A percentile compares a stretch with the other conserved stretches of the same genome.
These are phyloP conservation scores for Phytophthora meadii DNA, from an alignment of 352 stramenopile genomes.

Conservation along the genomic window DNA sequence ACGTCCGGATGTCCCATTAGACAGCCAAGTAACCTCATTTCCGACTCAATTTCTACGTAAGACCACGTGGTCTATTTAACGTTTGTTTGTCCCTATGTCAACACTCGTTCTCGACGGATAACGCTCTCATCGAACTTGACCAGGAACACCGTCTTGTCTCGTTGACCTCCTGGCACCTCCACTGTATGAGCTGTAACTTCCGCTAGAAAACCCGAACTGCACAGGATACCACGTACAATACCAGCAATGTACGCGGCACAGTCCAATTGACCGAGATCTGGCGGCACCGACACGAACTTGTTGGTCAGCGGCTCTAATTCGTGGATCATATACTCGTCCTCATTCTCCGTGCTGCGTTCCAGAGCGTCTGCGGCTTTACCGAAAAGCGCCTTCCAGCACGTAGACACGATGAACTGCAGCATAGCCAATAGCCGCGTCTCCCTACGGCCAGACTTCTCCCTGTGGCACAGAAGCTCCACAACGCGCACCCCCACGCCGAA, in stretches of 20 bases:
- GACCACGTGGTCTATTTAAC: conserved; percentile 52
- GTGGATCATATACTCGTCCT: conserved; percentile 99
- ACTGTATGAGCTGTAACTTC: conserved; percentile 83
- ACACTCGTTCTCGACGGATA: conserved; percentile 74
- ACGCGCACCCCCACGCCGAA: conserved; percentile 96
- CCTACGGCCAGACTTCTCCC: conserved; percentile 79
- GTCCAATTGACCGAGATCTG: conserved; percentile 96
- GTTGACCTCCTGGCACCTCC: conserved; percentile 61
- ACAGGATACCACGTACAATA: conserved; percentile 92
- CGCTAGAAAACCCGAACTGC: conserved; percentile 83
- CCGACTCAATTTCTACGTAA: conserved; percentile 19
- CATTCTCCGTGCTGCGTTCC: conserved; percentile 96
- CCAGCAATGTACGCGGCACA: conserved; percentile 97
- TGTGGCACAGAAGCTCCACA: conserved; percentile 92
- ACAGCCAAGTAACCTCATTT: conserved; percentile 1
- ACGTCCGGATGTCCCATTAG: conserved; percentile 59
- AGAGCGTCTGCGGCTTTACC: conserved; percentile 96
- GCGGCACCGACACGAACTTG: conserved; percentile 96
- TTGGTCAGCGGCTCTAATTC: conserved; percentile 94
- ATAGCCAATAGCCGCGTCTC: conserved; percentile 89
- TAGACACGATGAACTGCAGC: conserved; percentile 94
- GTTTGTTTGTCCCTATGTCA: conserved; percentile 48
- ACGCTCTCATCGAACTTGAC: conserved; percentile 88
- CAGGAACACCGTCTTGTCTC: conserved; percentile 88
- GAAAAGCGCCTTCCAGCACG: conserved; percentile 96